Evolutionary conservation across 2,329 filamentous ascomycete species (phyloP), one percentile per base, ranked within the genome.

Genomic region (Colletotrichum echinochloae): DNA sequence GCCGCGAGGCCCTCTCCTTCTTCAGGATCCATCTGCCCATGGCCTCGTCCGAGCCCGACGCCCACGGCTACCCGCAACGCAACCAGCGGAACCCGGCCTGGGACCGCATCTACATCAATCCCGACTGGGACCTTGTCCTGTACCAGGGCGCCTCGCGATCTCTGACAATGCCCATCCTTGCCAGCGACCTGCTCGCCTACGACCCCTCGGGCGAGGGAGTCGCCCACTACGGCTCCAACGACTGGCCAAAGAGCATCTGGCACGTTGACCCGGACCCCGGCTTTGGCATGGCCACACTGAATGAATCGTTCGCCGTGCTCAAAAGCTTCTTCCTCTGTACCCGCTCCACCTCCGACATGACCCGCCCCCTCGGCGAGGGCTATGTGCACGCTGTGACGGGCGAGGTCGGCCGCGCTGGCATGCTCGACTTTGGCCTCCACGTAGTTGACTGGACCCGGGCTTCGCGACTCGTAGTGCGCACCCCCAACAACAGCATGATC

Each of bases 111-210:
- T 73, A 72, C 64, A 69, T 74, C 37, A 73, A 74, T 60, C 73
- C 73, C 20, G 71, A 74, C 35, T 74, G 73, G 73, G 73, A 74
- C 55, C 66, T 74, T 57, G 68, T 74, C 9, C 57, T 74, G 12
- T 74, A 67, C 64, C 52, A 70, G 26, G 65, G 65, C 20, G 41
- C 55, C 20, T 63, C 54, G 35, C 46, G 54, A 11, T 46, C 64
- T 11, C 41, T 74, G 23, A 64, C 66, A 26, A 63, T 72, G 37
- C 55, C 66, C 44, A 68, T 72, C 49, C 66, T 74, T 46, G 73
- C 73, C 49, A 74, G 70, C 59, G 71, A 74, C 51, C 63, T 74
- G 39, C 52, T 65, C 14, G 73, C 73, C 28, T 66, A 66, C 46
- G 73, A 74, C 49, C 73, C 71, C 16, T 49, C 41, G 30, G 62